Evolutionary conservation across 441 rosid species (phyloP).

Genomic region (Kokia cookei): DNA sequence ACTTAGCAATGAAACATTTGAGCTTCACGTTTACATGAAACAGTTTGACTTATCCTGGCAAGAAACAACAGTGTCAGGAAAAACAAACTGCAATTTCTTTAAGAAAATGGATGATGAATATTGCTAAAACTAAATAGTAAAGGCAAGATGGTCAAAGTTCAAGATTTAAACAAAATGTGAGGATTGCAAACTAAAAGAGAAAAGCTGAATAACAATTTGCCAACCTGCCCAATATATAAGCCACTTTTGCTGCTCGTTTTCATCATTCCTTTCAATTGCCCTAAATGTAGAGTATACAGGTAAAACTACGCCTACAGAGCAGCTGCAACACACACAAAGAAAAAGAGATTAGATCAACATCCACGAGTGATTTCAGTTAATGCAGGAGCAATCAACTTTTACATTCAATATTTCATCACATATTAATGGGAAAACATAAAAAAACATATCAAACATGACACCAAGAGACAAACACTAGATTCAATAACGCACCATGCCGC

Average conservation of each 20-base stretch:
- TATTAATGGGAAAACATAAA: neutral
- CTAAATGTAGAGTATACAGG: constrained; percentile 63
- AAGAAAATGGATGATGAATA: neutral
- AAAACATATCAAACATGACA: neutral
- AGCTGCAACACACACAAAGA: constrained; percentile 26
- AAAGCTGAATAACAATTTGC: neutral
- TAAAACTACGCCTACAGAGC: constrained; percentile 45
- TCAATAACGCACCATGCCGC: constrained; percentile 48
- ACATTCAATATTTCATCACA: neutral
- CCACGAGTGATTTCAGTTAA: neutral
- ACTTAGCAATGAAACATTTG: neutral
- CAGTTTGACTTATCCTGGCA: neutral
- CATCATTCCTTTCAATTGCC: constrained; percentile 51
- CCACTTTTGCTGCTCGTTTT: constrained; percentile 47
- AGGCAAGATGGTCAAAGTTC: neutral
- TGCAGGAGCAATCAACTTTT: neutral
- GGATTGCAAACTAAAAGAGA: neutral
- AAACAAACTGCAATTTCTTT: neutral
- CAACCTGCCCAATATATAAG: constrained; percentile 66
- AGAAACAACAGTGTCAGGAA: neutral
- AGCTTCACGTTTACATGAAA: neutral
- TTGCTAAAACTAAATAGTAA: neutral
- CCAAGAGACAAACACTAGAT: neutral
- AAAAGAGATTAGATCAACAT: neutral
- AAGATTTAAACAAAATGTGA: neutral